Evolutionary conservation across 257 asterid species (phyloP).

Genomic region (Petunia axillaris): DNA sequence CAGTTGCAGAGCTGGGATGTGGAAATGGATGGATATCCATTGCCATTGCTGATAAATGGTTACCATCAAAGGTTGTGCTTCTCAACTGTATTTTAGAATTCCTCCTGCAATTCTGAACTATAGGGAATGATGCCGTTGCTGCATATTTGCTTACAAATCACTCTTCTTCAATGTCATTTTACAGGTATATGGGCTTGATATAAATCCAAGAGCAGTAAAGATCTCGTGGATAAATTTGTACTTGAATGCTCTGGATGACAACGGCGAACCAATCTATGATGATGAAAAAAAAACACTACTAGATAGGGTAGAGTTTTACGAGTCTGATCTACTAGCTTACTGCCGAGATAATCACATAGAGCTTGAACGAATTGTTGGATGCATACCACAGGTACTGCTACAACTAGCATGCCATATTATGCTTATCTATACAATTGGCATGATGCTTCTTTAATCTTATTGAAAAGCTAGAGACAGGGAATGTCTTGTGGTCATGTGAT

Average conservation of each 20-base stretch:
- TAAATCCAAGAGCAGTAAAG: constrained; percentile 96
- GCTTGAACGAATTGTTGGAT: constrained; percentile 96
- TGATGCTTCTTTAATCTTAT: neutral
- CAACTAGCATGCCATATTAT: constrained; percentile 18
- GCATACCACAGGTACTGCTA: constrained; percentile 93
- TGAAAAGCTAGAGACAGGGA: neutral
- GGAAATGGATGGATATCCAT: constrained; percentile 99
- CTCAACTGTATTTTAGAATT: neutral
- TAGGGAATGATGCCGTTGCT: neutral
- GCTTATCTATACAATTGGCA: constrained; percentile 10
- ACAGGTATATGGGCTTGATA: constrained; percentile 99
- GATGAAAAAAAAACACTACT: constrained; percentile 80
- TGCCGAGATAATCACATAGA: constrained; percentile 85
- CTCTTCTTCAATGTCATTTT: neutral
- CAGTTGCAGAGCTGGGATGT: constrained; percentile 96
- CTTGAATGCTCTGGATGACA: constrained; percentile 90
- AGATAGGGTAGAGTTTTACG: constrained; percentile 92
- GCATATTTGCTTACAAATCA: neutral
- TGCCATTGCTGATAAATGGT: constrained; percentile 97
- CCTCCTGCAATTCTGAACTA: neutral
- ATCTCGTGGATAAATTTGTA: constrained; percentile 98
- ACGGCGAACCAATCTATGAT: constrained; percentile 84
- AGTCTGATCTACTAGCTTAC: constrained; percentile 92
- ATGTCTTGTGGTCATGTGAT: neutral
- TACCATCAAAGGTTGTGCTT: constrained; percentile 67